Conservation (phyloP, 768 basidiomycete genomes). For the Phallus indusiatus region DNA sequence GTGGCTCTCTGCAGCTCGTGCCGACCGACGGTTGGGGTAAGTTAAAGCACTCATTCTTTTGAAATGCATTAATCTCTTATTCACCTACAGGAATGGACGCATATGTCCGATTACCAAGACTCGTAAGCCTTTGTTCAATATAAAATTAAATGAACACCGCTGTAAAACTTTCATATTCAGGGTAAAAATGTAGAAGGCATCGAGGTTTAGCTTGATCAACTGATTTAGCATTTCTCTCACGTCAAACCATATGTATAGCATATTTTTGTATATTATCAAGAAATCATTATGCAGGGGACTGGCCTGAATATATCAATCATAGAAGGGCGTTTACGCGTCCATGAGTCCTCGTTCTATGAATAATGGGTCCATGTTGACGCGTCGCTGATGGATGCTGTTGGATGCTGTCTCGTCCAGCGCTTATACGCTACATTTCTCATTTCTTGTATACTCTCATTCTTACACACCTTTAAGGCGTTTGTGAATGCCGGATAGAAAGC, state of each 20-base stretch:
- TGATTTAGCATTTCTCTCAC: no score
- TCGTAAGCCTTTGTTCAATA: constrained; percentile 42
- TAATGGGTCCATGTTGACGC: constrained; percentile 5
- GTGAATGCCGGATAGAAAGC: background rate
- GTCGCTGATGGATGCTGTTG: background rate
- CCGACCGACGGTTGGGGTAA: constrained; percentile 79
- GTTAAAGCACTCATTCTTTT: constrained; percentile 16
- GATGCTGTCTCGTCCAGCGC: background rate
- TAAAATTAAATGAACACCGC: background rate
- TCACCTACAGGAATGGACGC: constrained; percentile 61
- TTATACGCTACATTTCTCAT: background rate
- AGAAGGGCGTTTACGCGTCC: no score
- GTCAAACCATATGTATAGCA: no score
- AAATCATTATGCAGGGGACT: background rate
- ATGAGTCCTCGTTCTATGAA: background rate
- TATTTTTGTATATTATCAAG: background rate
- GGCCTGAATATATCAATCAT: no score
- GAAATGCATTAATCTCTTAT: constrained; percentile 2
- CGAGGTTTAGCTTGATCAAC: constrained; percentile 40
- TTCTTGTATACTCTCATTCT: background rate
- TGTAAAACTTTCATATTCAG: constrained; percentile 26
- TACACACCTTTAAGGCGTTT: background rate
- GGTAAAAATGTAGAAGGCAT: constrained; percentile 82
- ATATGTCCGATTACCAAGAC: constrained; percentile 69
- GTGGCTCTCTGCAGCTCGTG: constrained; percentile 69